Evolutionary conservation across 2,329 filamentous ascomycete genomes (phyloP), one percentile per base, ranked within the genome.

Genomic region (Emergomyces pasteurianus): DNA sequence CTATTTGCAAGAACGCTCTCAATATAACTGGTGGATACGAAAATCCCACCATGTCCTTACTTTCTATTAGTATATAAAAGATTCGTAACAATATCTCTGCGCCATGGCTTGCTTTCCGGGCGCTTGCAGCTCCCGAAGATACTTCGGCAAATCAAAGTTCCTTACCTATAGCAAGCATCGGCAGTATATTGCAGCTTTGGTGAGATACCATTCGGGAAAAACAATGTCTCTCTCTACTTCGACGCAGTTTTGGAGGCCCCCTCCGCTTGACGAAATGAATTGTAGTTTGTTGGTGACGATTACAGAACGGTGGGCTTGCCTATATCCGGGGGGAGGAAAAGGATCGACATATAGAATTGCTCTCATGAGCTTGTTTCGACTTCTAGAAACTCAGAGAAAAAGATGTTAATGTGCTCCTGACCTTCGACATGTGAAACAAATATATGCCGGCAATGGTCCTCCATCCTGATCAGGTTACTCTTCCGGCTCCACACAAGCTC

Each of bases 371-470:
- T 10, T 14, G 21, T 26, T 21, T 31, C 31, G n/a, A 46, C 43
- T 26, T 23, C 26, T 47, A 26, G 43, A 21, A 47, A 26, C 43
- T 1, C 9, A 21, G 9, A 26, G 21, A 14, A 47, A 47, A 12
- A n/a, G 10, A 10, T 3, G 43, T 8, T 12, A 26, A 47, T 47
- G n/a, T 47, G n/a, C 10, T 12, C 56, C 67, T 68, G 72, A 68
- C 80, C 80, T 71, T 82, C 80, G 2, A 79, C 80, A 64, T 82
- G 79, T 3, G 78, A 75, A 26, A 81, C 76, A 63, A 77, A 82
- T 69, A 78, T 78, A 64, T 81, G 82, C 36, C 74, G 73, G 68
- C 80, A 82, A 67, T 81, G 79, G 58, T 81, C 78, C 40, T 78
- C 75, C 68, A 81, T 80, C 34, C 70, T 73, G 4, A 81, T 67